A percentile compares a stretch with the other conserved stretches of the same genome.
Evolutionary conservation across 805 yeast species (phyloP).

Genomic region (Blastobotrys attinorum): DNA sequence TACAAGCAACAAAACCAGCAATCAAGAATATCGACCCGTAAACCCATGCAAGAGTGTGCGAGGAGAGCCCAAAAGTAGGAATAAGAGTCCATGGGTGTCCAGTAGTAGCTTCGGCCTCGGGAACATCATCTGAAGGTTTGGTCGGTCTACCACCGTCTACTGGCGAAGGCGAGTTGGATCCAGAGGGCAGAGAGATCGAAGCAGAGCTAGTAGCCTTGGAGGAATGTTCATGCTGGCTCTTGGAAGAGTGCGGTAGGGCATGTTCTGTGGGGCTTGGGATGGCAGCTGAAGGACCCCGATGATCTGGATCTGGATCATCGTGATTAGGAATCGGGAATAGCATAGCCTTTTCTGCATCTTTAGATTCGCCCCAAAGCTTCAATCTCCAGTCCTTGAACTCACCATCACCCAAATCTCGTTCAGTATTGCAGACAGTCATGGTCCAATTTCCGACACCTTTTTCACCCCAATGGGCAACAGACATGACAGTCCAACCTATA

Average conservation of each 20-base stretch:
- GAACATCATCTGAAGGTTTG: constrained; percentile 6
- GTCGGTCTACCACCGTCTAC: constrained; percentile 5
- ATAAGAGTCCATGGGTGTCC: constrained; percentile 15
- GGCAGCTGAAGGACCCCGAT: constrained; percentile 16
- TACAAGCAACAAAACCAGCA: constrained; percentile 32
- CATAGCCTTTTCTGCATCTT: constrained; percentile 55
- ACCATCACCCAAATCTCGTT: constrained; percentile 17
- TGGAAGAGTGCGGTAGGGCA: constrained; percentile 11
- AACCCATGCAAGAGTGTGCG: constrained; percentile 25
- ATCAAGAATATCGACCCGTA: constrained; percentile 37
- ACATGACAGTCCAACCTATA: constrained; percentile 82
- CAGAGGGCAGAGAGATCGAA: constrained; percentile 7
- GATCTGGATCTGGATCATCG: constrained; percentile 28
- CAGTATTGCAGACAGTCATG: constrained; percentile 44
- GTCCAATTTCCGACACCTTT: constrained; percentile 76
- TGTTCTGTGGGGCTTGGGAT: constrained; percentile 11
- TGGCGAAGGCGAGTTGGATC: constrained; percentile 8
- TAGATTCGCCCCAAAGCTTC: constrained; percentile 72
- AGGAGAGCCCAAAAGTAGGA: constrained; percentile 27
- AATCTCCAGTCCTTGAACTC: constrained; percentile 63
- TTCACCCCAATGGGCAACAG: constrained; percentile 98
- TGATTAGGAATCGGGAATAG: constrained; percentile 33
- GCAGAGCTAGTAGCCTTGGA: constrained; percentile 10
- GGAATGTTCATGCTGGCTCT: constrained; percentile 7
- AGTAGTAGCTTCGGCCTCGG: constrained; percentile 5